Percentiles rank a stretch among this genome's conserved stretches.
phyloP scores from a whole-genome alignment of 129 eudicot species.

The Escallonia rubra region DNA sequence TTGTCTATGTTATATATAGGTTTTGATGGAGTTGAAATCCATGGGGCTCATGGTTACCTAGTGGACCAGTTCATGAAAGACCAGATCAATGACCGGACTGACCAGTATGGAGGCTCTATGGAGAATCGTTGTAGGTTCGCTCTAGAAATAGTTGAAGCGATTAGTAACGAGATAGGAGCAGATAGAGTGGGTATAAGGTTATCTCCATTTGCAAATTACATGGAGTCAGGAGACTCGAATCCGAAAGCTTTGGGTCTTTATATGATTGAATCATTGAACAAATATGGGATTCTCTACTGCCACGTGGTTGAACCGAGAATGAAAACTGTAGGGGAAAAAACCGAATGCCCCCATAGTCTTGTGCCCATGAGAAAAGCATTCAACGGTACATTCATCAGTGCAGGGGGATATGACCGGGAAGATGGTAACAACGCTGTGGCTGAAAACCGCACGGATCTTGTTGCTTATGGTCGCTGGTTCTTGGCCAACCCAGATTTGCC shows the following conservation, averaged over 20 bases:
- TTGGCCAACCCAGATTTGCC: slow-evolving; percentile 17
- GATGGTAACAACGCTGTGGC: too few species aligned
- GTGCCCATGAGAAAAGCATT: too few species aligned
- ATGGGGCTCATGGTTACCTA: slow-evolving; percentile 29
- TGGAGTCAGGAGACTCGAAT: slow-evolving; percentile 22
- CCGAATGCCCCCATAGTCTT: not conserved
- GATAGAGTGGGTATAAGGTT: slow-evolving; percentile 23
- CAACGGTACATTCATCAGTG: too few species aligned
- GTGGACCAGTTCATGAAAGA: slow-evolving; percentile 32
- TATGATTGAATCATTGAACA: slow-evolving; percentile 13
- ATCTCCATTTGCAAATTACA: slow-evolving; percentile 18
- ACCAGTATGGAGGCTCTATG: slow-evolving; percentile 26
- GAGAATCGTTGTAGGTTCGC: slow-evolving; percentile 24
- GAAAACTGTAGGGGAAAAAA: slow-evolving; percentile 6
- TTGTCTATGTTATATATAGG: slow-evolving; percentile 3
- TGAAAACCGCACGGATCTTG: slow-evolving; percentile 13
- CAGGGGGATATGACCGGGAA: too few species aligned
- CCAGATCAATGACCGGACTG: slow-evolving; percentile 23
- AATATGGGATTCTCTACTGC: slow-evolving; percentile 6
- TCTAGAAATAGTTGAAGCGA: slow-evolving; percentile 13
- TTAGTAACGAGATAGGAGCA: slow-evolving; percentile 17
- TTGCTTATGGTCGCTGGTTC: slow-evolving; percentile 1
- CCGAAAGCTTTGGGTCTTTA: slow-evolving; percentile 25
- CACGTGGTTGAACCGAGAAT: slow-evolving; percentile 21
- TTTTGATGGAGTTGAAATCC: slow-evolving; percentile 31